Base-by-base conservation (phyloP, 1,139 yeast species). In the Geotrichum australiense region DNA sequence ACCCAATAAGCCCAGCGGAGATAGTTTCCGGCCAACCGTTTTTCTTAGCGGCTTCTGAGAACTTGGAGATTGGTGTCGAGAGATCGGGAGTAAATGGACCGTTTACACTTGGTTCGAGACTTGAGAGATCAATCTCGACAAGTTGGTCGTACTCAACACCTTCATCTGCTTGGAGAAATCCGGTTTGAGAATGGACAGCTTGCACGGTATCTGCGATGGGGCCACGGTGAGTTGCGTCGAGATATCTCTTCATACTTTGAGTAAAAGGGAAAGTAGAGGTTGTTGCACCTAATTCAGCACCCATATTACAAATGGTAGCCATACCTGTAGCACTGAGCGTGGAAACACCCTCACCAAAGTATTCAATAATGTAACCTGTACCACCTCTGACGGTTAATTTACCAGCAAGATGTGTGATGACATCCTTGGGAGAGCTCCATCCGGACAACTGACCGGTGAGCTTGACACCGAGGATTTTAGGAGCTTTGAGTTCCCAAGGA, bases 241-340 rank as follows among this genome's bases (percentile, higher is more conserved):
- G 73, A 65, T 89, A 91, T 49, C 87, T 72, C 54, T 71, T 73
- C 69, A 85, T 94, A 32, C 95, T 86, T 43, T 80, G 81, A 60
- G 85, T 91, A 75, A 79, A 87, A 44, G 98, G 98, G 85, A 91
- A 91, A 42, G 89, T 75, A 8, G 96, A 87, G 30, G 98, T 91
- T 25, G 98, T 91, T 27, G 97, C 97, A 61, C 98, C 98, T 48
- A 91, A 85, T 67, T 91, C 98, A 43, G 98, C 98, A 59, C 98
- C 98, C 98, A 91, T 91, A 66, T 91, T 91, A 73, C 97, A 89
- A 57, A 91, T 89, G 46, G 98, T 91, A 41, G 94, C 98, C 98
- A 91, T 91, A 68, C 98, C 98, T 15, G 98, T 91, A 68, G 96
- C 86, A 24, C 94, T 81, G 50, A 91, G 73, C 27, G 80, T 66